Base-by-base conservation (phyloP, 805 yeast species). In the Saturnispora zaruensis region DNA sequence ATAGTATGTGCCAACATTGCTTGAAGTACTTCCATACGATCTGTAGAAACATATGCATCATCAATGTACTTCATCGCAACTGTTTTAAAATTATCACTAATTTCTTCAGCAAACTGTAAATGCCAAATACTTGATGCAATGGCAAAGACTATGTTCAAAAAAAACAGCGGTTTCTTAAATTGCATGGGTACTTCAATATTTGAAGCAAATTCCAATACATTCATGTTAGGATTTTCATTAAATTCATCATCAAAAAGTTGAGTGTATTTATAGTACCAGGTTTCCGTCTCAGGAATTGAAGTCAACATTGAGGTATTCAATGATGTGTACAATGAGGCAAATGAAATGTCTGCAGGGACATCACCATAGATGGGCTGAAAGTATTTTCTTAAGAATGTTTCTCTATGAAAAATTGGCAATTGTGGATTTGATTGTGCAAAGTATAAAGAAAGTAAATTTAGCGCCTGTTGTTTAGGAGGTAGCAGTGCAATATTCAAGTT, bases 361-460 rank as follows among this genome's bases (percentile, higher is more conserved):
- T 73, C 66, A 0, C 97, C 96, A 62, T 89, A 89, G 1, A 89
- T 73, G 0, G 96, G 96, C 56, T 79, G 77, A 61, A 85, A 89
- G 59, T 79, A 81, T 25, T 71, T 69, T 44, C 69, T 69, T 41
- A 90, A 64, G 59, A 88, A 89, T 55, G 76, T 78, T 58, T 87
- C 95, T 28, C 96, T 74, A 62, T 90, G 96, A 44, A 89, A 66
- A 4, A 90, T 73, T 0, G 97, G 96, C 25, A 87, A 64, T 63
- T 88, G 96, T 2, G 95, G 72, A 61, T 90, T 89, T 14, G 90
- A 78, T 58, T 84, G 89, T 20, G 84, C 78, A 60, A 90, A 90
- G 62, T 76, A 88, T 2, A 78, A 70, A 34, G 79, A 73, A 7
- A 88, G 59, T 41, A 85, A 73, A 46, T 73, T 70, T 58, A 84